Evolutionary conservation across 140 eudicot genomes (phyloP).

Genomic region (Erigeron philadelphicus): DNA sequence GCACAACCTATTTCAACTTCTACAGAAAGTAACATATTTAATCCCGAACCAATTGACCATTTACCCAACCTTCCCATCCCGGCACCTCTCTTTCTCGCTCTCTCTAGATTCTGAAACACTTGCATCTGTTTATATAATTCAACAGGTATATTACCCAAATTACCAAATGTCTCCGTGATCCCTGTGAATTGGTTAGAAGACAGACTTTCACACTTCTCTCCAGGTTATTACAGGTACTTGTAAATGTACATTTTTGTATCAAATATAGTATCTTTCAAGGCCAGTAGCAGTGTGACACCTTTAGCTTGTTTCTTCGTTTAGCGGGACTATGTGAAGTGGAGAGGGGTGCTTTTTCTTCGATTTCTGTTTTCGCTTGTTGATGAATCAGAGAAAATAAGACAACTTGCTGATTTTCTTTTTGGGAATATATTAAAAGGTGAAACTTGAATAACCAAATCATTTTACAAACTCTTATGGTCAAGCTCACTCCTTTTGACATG

Average conservation of each 20-base stretch:
- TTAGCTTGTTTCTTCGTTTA: conserved; percentile 28
- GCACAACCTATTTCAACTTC: neutral
- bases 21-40: neutral
- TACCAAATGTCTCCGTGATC: conserved; percentile 92
- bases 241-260: neutral
- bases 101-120: conserved; percentile 4
- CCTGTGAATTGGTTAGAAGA: conserved; percentile 89
- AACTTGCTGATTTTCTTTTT: conserved; percentile 84
- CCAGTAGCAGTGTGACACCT: conserved; percentile 2
- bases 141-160: conserved; percentile 81
- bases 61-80: neutral
- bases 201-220: conserved; percentile 88
- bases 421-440: conserved; percentile 89
- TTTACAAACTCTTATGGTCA: neutral
- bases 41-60: neutral
- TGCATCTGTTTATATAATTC: neutral
- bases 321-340: conserved; percentile 98
- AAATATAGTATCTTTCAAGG: conserved; percentile 1
- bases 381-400: conserved; percentile 80
- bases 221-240: conserved; percentile 76
- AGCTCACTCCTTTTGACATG: conserved; percentile 16
- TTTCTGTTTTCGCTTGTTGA: conserved; percentile 84
- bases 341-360: conserved; percentile 86
- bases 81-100: neutral
- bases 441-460: conserved; percentile 6